Percentiles rank a stretch among this genome's conserved stretches.
Evolutionary conservation across 2,329 filamentous ascomycete genomes (phyloP).

Genomic region (Diplodia corticola): DNA sequence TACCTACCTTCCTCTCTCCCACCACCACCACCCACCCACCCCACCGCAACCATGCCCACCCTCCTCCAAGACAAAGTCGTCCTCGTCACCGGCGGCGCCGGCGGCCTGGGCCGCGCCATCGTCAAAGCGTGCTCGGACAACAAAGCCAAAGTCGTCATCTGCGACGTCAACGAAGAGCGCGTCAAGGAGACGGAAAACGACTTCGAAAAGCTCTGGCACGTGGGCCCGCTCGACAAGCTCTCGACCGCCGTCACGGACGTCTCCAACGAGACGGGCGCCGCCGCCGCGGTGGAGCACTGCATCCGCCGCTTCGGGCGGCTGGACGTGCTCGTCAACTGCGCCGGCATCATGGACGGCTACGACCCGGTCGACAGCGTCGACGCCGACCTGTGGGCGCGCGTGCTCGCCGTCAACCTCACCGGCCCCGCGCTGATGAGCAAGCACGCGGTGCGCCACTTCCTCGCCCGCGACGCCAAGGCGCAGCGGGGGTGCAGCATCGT

Average conservation of each 20-base stretch:
- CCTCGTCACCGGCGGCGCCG: conserved; percentile 23
- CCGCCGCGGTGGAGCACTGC: conserved; percentile 10
- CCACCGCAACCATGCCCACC: neutral
- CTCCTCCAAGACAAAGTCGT: conserved; percentile 21
- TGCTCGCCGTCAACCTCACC: conserved; percentile 59
- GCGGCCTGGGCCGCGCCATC: conserved; percentile 24
- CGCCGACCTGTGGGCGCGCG: conserved; percentile 52
- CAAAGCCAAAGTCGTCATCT: conserved; percentile 39
- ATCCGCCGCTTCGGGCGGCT: conserved; percentile 45
- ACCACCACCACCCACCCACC: too few relatives aligned
- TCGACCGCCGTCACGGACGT: conserved; percentile 14
- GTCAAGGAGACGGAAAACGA: conserved; percentile 18
- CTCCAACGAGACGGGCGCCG: conserved; percentile 10
- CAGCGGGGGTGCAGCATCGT: conserved; percentile 49
- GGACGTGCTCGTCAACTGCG: conserved; percentile 62
- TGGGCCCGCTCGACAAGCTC: neutral
- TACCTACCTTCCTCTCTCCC: neutral
- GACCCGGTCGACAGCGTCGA: conserved; percentile 53
- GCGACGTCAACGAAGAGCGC: conserved; percentile 35
- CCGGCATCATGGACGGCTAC: conserved; percentile 59
- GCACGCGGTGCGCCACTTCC: conserved; percentile 51
- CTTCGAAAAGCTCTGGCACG: conserved; percentile 14
- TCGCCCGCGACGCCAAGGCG: conserved; percentile 39
- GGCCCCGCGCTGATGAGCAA: conserved; percentile 56
- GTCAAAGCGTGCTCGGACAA: conserved; percentile 26